Conservation (phyloP, 805 yeast genomes). For the Saccharomycopsis capsularis region DNA sequence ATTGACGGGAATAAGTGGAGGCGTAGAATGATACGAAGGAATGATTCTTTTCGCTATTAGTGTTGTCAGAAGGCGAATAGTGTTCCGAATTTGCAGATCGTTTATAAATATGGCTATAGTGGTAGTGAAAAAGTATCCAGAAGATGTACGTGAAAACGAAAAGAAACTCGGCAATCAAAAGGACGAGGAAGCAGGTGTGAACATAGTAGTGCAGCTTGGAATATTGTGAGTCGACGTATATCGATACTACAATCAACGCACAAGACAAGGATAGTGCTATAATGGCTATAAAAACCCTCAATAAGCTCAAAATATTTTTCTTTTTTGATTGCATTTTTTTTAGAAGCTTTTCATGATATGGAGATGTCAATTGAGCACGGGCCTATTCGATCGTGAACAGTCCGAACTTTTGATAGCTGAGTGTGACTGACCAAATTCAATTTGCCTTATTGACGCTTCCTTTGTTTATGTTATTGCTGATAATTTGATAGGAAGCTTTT, state of each 20-base stretch:
- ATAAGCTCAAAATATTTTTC: background rate
- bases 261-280: background rate
- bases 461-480: too few species aligned
- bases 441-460: background rate
- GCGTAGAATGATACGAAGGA: background rate
- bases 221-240: background rate
- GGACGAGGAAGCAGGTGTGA: background rate
- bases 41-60: background rate
- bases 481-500: too few species aligned
- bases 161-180: conserved; percentile 3
- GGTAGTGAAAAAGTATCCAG: background rate
- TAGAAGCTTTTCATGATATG: background rate
- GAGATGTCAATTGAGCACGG: too few species aligned
- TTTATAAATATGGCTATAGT: background rate
- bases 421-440: background rate
- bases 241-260: background rate
- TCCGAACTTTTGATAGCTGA: background rate
- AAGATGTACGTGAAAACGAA: background rate
- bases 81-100: too few species aligned
- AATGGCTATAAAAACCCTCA: background rate
- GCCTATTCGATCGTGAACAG: background rate
- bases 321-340: background rate
- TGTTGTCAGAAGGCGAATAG: background rate
- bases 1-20: background rate
- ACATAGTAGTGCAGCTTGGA: background rate